Percentiles rank a stretch among this genome's conserved stretches.
Evolutionary conservation across 2,329 filamentous ascomycete species (phyloP).

Genomic region (Colletotrichum endophyticum): DNA sequence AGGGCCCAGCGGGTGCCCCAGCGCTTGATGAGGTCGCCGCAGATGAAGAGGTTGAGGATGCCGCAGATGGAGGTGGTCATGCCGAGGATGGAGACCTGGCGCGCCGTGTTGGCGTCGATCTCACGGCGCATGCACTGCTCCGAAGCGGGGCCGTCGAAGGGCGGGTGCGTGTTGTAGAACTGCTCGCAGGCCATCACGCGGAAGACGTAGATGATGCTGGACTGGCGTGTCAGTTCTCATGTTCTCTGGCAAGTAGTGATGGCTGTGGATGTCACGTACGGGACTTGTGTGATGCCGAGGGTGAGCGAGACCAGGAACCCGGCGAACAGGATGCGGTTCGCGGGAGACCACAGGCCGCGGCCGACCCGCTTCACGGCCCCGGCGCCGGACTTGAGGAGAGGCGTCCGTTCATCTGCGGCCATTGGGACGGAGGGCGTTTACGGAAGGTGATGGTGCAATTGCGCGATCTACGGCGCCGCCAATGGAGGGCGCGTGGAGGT

Average conservation of each 20-base stretch:
- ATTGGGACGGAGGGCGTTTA: background rate
- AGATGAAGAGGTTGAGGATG: conserved; percentile 70
- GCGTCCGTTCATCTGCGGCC: conserved; percentile 19
- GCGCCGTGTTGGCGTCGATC: conserved; percentile 69
- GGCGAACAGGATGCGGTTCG: conserved; percentile 57
- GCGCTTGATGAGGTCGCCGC: conserved; percentile 69
- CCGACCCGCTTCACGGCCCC: conserved; percentile 21
- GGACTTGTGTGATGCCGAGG: conserved; percentile 54
- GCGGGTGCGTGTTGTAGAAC: conserved; percentile 66
- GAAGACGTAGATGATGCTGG: conserved; percentile 66
- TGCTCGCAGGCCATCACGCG: conserved; percentile 75
- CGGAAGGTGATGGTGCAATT: background rate
- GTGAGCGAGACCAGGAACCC: conserved; percentile 63
- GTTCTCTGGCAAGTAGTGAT: background rate
- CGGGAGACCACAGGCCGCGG: conserved; percentile 15
- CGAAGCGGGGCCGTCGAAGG: conserved; percentile 44
- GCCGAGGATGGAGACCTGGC: conserved; percentile 67
- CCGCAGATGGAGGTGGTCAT: conserved; percentile 73
- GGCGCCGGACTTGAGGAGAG: conserved; percentile 15
- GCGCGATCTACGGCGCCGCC: background rate
- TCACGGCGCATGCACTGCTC: conserved; percentile 65
- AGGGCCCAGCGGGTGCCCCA: conserved; percentile 69
- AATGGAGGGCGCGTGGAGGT: background rate
- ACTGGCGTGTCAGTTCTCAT: background rate
- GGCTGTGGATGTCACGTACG: conserved; percentile 36